Percentiles rank a stretch among this genome's conserved stretches.
Evolutionary conservation across 75 land plant species (phyloP).

Genomic region (Cryptomeria japonica): DNA sequence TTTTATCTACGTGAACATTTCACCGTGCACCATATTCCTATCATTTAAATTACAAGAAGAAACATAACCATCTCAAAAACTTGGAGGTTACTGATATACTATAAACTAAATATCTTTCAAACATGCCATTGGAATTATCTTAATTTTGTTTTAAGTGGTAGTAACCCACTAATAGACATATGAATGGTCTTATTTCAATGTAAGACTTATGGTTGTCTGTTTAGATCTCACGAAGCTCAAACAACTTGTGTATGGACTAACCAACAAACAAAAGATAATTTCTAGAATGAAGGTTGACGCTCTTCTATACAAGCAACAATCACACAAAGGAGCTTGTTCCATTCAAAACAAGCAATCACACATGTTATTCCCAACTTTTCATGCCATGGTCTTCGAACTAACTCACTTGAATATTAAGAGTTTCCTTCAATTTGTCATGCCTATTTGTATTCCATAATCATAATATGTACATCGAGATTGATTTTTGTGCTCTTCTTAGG

Average conservation of each 20-base stretch:
- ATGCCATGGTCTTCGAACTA: neutral
- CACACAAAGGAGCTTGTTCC: neutral
- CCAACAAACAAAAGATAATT: neutral
- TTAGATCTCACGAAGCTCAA: neutral
- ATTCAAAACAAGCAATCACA: neutral
- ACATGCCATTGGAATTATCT: no score
- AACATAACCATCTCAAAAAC: no score
- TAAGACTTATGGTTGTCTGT: neutral
- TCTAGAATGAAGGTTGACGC: neutral
- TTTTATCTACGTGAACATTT: neutral
- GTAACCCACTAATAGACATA: neutral
- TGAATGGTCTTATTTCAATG: neutral
- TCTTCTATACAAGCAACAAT: neutral
- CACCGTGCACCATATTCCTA: no score
- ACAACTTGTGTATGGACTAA: neutral
- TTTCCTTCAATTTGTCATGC: neutral
- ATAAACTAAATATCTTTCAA: no score
- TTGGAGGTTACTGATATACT: no score
- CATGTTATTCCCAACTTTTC: neutral
- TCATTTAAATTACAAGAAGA: neutral
- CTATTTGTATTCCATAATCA: neutral
- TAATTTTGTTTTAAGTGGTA: neutral
- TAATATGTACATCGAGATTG: neutral
- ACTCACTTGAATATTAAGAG: no score
- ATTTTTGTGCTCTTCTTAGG: neutral